phyloP scores from a whole-genome alignment of 345 rosid genomes.

The Eucalyptus curtisii region DNA sequence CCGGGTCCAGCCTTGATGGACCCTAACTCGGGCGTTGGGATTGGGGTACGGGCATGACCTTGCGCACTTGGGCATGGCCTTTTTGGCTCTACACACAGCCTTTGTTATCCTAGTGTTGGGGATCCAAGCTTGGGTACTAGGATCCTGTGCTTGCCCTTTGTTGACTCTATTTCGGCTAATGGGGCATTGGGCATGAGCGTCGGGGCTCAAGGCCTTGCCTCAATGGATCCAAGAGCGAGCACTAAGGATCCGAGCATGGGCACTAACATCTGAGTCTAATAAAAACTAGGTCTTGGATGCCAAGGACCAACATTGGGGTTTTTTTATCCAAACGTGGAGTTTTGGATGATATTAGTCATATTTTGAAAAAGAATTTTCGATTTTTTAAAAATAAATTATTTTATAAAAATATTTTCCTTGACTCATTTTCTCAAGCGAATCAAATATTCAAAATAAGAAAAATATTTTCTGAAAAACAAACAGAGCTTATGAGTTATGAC shows the following conservation, averaged over 20 bases:
- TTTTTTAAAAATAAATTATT: too few species aligned
- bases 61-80: neutral
- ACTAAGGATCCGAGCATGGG: neutral
- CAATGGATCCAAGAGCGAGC: neutral
- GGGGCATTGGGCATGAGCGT: neutral
- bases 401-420: too few species aligned
- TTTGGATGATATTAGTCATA: too few species aligned
- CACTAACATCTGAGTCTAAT: neutral
- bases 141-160: neutral
- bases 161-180: rapidly evolving
- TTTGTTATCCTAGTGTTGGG: neutral
- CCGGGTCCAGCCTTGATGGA: rapidly evolving
- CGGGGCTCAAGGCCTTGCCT: rapidly evolving
- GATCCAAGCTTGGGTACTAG: neutral
- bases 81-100: neutral
- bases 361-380: rapidly evolving
- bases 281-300: neutral
- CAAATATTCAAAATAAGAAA: too few species aligned
- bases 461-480: too few species aligned
- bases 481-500: rapidly evolving
- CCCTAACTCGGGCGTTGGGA: rapidly evolving
- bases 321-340: neutral
- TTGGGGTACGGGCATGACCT: neutral
- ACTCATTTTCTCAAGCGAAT: too few species aligned
- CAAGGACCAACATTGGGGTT: too few species aligned